Percentiles rank a stretch among this genome's conserved stretches.
Conservation (phyloP, 495 filamentous ascomycete species). For the Daldinia vernicosa region DNA sequence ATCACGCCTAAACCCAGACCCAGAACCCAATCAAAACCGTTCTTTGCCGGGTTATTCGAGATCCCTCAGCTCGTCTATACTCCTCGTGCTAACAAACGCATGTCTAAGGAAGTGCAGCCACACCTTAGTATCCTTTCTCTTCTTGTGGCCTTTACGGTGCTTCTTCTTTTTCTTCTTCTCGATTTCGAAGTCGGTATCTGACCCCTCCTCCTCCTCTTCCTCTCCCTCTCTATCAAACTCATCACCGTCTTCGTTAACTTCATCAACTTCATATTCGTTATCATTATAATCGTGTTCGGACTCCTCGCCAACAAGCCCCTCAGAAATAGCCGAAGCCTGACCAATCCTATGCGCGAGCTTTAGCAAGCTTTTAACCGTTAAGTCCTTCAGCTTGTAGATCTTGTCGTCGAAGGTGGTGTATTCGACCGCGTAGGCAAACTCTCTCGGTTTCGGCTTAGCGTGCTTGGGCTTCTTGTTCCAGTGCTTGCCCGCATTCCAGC, state of each 20-base stretch:
- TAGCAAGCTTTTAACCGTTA: conserved; percentile 85
- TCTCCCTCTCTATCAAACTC: conserved; percentile 39
- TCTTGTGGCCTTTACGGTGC: conserved; percentile 46
- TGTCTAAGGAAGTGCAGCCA: conserved; percentile 82
- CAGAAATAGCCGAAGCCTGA: conserved; percentile 39
- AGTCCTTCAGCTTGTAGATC: conserved; percentile 76
- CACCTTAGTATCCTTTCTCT: conserved; percentile 62
- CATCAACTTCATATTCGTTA: conserved; percentile 41
- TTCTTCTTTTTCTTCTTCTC: conserved; percentile 49
- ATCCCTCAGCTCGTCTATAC: conserved; percentile 66
- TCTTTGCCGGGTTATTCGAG: conserved; percentile 18
- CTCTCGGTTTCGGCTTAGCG: conserved; percentile 62
- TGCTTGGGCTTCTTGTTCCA: conserved; percentile 61
- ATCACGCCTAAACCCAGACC: neutral
- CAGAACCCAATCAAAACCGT: neutral
- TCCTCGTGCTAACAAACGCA: conserved; percentile 80
- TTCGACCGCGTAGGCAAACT: conserved; percentile 82
- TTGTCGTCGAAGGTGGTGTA: conserved; percentile 83
- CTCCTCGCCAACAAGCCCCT: conserved; percentile 22
- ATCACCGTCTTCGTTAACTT: conserved; percentile 50
- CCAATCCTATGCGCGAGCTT: conserved; percentile 82
- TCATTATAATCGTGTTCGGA: conserved; percentile 41
- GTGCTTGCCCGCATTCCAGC: conserved; percentile 65
- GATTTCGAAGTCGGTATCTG: neutral
- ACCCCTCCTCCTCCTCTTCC: neutral